Evolutionary conservation across 176 grass and related monocot genomes (phyloP), one percentile per base, ranked within the genome.

Genomic region (Urochloa ruziziensis): DNA sequence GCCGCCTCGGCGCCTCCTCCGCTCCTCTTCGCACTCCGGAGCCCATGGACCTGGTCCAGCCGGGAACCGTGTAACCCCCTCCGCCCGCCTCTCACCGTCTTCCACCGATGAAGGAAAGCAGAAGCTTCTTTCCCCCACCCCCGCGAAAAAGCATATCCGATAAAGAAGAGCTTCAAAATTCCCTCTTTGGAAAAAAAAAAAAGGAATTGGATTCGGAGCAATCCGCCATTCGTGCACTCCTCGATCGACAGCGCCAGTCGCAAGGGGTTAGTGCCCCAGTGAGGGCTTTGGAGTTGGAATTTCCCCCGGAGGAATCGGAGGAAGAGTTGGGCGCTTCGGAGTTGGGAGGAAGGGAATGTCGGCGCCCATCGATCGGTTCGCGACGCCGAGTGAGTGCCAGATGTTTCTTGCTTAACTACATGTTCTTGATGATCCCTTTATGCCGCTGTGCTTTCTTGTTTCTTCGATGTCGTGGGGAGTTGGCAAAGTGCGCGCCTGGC

Each of bases 371-470:
- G 89, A 90, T 64, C 54, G 78, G 15, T 60, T 64, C 47, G 70
- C 75, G 19, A 67, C 75, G 78, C 84, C 91, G 19, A 67, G 94
- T 97, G 91, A 97, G 94, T 89, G 67, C 77, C 37, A 28, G 34
- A 19, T 76, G 40, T 27, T 68, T 53, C 80, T 35, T 70, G 32
- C 12, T 39, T 89, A 40, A 53, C 40, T 57, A 11, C 73, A 13
- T 70, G 74, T 73, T 52, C 27, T 62, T 76, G 9, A 10, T 18
- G 39, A 24, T 80, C 49, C 40, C 28, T 7, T 51, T 59, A 4
- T 0, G 11, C 34, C 42, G 46, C 7, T 42, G 25, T 54, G 57
- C 66, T 61, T 49, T 67, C 24, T 74, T 53, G 16, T 85, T 67
- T 42, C 27, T 86, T 76, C 9, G 24, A 63, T 71, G 12, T 53